Conservation (phyloP, 768 basidiomycete genomes). For the Fomitopsis serialis region DNA sequence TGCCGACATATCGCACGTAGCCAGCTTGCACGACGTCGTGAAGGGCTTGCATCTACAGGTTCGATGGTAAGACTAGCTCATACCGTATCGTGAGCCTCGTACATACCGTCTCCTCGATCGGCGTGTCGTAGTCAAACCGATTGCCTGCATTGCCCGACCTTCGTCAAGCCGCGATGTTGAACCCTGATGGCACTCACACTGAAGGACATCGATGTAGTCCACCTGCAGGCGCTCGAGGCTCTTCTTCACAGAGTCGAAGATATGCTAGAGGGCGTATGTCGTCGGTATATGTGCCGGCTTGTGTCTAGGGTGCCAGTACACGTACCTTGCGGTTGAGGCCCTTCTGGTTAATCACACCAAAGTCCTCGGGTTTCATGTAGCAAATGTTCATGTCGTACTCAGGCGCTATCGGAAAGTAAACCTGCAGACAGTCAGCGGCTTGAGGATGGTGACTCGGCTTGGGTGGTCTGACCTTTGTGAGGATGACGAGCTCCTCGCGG, state of each 20-base stretch:
- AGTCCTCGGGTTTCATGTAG: slow-evolving; percentile 5
- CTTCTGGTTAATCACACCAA: slow-evolving; percentile 33
- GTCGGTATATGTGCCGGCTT: background rate
- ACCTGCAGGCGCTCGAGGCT: slow-evolving; percentile 36
- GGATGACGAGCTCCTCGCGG: slow-evolving; percentile 40
- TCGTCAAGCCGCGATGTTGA: slow-evolving; percentile 2
- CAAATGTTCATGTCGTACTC: background rate
- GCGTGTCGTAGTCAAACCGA: slow-evolving; percentile 35
- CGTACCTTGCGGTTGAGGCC: slow-evolving; percentile 36
- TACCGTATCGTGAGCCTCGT: no score
- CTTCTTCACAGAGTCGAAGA: slow-evolving; percentile 53
- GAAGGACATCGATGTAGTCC: slow-evolving; percentile 57
- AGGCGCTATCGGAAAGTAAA: background rate
- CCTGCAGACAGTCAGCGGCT: background rate
- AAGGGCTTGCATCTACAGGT: slow-evolving; percentile 32
- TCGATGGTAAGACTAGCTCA: background rate
- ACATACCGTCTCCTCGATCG: slow-evolving; percentile 32
- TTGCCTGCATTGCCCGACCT: no score
- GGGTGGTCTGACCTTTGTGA: slow-evolving; percentile 33
- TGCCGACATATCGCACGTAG: slow-evolving; percentile 33
- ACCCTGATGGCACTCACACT: slow-evolving; percentile 26
- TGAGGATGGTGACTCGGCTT: background rate
- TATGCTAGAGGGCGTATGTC: slow-evolving; percentile 29
- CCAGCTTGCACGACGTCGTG: slow-evolving; percentile 39
- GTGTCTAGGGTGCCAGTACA: background rate